A percentile compares a stretch with the other conserved stretches of the same genome.
These are phyloP conservation scores for Xerocomellus amylosporus DNA, from an alignment of 768 basidiomycete species.

Conservation along the genomic window DNA sequence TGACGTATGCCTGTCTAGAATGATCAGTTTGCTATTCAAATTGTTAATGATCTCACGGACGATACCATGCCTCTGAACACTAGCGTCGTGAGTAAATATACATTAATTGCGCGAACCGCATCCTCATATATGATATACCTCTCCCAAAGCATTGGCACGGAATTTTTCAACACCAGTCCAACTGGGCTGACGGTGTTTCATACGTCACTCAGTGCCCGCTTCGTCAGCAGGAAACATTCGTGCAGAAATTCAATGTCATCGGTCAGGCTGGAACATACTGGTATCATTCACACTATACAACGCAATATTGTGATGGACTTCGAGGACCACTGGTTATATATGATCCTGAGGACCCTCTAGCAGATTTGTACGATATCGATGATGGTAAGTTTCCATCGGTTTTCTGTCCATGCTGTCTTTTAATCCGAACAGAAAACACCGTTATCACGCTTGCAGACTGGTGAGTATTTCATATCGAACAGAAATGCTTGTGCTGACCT, in stretches of 20 bases:
- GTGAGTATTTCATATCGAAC: not conserved
- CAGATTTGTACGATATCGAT: slow-evolving; percentile 41
- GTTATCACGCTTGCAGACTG: slow-evolving; percentile 25
- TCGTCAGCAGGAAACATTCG: slow-evolving; percentile 26
- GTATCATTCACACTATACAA: slow-evolving; percentile 32
- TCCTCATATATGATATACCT: slow-evolving; percentile 14
- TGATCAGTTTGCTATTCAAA: not conserved
- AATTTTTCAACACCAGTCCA: slow-evolving; percentile 3
- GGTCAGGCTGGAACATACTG: slow-evolving; percentile 39
- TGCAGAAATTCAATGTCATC: slow-evolving; percentile 32
- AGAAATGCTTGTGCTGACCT: not conserved
- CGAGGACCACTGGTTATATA: slow-evolving; percentile 30
- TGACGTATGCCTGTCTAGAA: not conserved
- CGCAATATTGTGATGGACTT: slow-evolving; percentile 3
- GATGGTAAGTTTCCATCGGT: slow-evolving; percentile 27
- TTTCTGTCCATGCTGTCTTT: not conserved
- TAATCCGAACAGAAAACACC: slow-evolving; percentile 31
- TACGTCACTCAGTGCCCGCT: slow-evolving; percentile 5
- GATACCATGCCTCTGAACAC: slow-evolving; percentile 47
- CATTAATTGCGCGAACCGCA: not conserved
- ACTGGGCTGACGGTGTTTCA: slow-evolving; percentile 4
- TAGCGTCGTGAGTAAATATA: slow-evolving; percentile 28
- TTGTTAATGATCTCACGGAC: slow-evolving; percentile 30
- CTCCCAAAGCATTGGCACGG: slow-evolving; percentile 2
- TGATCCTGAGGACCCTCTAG: slow-evolving; percentile 3